Percentiles rank a stretch among this genome's conserved stretches.
Evolutionary conservation across 1,284 basidiomycete genomes (phyloP).

Genomic region (Leccinum angustisporum): DNA sequence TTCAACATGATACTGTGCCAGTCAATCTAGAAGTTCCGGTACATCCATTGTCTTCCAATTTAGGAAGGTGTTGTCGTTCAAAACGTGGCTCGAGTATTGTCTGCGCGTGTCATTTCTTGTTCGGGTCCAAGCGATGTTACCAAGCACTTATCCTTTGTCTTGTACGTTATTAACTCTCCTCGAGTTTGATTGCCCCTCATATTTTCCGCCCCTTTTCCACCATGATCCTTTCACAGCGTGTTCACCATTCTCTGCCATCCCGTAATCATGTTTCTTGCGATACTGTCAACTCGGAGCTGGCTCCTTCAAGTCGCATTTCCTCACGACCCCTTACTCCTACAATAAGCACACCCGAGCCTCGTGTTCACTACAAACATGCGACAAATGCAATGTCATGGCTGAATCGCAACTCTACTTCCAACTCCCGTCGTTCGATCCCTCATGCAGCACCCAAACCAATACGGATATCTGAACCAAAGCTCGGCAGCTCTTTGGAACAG

Average conservation of each 20-base stretch:
- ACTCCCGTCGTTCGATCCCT: slow-evolving; percentile 25
- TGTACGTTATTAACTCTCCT: slow-evolving; percentile 9
- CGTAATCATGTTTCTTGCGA: slow-evolving; percentile 39
- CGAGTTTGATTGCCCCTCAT: neutral
- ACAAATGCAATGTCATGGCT: slow-evolving; percentile 35
- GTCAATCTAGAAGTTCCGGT: neutral
- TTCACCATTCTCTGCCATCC: slow-evolving; percentile 28
- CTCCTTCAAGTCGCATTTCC: slow-evolving; percentile 38
- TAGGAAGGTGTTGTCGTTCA: slow-evolving; percentile 29
- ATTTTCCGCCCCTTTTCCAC: slow-evolving; percentile 4
- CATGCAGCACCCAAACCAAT: slow-evolving; percentile 44
- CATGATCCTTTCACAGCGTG: slow-evolving; percentile 30
- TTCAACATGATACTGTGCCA: neutral
- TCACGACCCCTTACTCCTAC: slow-evolving; percentile 29
- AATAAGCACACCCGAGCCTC: slow-evolving; percentile 28
- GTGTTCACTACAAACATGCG: slow-evolving; percentile 26
- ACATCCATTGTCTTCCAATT: slow-evolving; percentile 20
- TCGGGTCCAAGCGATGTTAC: slow-evolving; percentile 7
- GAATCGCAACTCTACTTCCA: slow-evolving; percentile 27
- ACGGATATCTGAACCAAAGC: slow-evolving; percentile 62
- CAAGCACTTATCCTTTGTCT: slow-evolving; percentile 16
- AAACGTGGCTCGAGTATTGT: slow-evolving; percentile 20
- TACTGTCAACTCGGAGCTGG: slow-evolving; percentile 39
- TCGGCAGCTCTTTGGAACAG: slow-evolving; percentile 49
- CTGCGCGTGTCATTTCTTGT: slow-evolving; percentile 6